Evolutionary conservation across 176 grass and related monocot species (phyloP), one percentile per base, ranked within the genome.

Genomic region (Zoysia japonica): DNA sequence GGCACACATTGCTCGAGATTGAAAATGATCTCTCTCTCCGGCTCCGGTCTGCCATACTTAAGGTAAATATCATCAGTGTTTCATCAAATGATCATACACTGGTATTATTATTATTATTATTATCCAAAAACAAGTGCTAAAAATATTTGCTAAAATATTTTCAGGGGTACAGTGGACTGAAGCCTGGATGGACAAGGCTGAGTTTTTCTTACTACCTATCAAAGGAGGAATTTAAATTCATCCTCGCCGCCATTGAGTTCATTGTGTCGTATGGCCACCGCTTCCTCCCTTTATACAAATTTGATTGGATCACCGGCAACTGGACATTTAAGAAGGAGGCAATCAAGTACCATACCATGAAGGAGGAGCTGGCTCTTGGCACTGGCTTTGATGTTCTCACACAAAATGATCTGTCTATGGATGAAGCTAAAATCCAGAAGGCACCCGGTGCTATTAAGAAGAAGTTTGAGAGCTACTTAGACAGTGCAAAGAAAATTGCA

Each of bases 151-250:
- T 17, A 59, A 15, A 60, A 5, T 60, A 9, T 81, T 71, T 85
- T 15, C 82, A 97, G 94, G 91, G 94, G 6, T 91, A 91, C 60
- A 90, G 47, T 80, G 94, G 94, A 51, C 54, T 97, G 40, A 91
- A 91, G 75, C 94, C 91, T 3, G 94, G 94, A 67, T 97, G 94
- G 94, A 97, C 94, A 0, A 86, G 91, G 47, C 8, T 97, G 43
- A 93, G 94, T 47, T 93, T 97, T 64, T 14, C 86, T 20, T 97
- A 97, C 76, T 97, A 97, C 72, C 84, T 87, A 6, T 77, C 83
- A 19, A 73, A 81, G 35, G 87, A 93, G 48, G 94, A 97, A 67
- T 93, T 91, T 35, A 86, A 7, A 5, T 91, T 93, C 84, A 88
- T 97, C 35, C 82, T 93, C 1, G 67, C 82, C 0, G 79, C 88